Evolutionary conservation across 2,329 filamentous ascomycete genomes (phyloP), one percentile per base, ranked within the genome.

Genomic region (Tolypocladium sp.): DNA sequence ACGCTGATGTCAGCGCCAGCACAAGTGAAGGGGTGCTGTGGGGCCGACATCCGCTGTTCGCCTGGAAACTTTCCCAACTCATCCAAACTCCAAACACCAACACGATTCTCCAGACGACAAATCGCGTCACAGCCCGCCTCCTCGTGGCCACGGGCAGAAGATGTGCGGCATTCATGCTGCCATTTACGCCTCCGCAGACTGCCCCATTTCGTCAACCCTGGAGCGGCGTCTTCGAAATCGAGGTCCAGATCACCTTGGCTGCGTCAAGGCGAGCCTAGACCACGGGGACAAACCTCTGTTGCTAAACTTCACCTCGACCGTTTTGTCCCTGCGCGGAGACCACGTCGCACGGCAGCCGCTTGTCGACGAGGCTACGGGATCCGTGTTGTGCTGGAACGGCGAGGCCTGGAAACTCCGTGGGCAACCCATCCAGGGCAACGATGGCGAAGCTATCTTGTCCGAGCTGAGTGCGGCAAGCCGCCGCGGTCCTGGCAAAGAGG

Each of bases 351-450:
- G 75, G 40, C 94, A 97, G 71, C 94, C 94, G 2, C 81, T 96
- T 4, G 72, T 81, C 49, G 82, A 88, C 63, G 42, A 69, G 3
- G 63, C 66, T 0, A 81, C 80, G 0, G 79, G 80, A 4, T 91
- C 88, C 1, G 77, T 90, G 1, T 79, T 99, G 2, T 97, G 93
- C 79, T 99, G 94, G 94, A 99, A 99, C 69, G 94, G 94, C 51
- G 94, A 99, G 71, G 93, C 92, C 1, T 99, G 94, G 94, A 87
- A 82, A 59, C 80, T 96, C 56, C 74, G 73, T 10, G 80, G 79
- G 40, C 66, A 80, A 12, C 67, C 71, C 1, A 77, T 96, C n/a
- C 60, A 68, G 7, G 89, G 86, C 59, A 97, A 96, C 69, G 94
- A 99, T 73, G 90, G 90, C 3, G 81, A 88, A 66, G 74, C 77